These are phyloP conservation scores for Daedalea quercina DNA, from an alignment of 768 basidiomycete genomes.

Conservation along the genomic window DNA sequence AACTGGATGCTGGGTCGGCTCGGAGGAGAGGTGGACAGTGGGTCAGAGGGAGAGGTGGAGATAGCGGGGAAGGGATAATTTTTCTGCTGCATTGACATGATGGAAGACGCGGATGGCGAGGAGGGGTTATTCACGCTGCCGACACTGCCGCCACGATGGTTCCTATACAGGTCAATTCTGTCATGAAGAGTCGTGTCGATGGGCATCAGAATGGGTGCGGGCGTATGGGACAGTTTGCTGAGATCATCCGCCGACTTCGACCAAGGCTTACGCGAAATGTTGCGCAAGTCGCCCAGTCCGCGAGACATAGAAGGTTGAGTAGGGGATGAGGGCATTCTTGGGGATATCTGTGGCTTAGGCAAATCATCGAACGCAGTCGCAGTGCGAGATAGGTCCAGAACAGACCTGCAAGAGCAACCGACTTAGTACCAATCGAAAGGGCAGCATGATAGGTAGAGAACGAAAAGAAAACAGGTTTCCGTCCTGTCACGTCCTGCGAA, in stretches of 20 bases:
- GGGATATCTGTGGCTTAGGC: conserved; percentile 12
- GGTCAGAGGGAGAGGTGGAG: conserved; percentile 21
- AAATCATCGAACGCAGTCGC: conserved; percentile 33
- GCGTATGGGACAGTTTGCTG: conserved; percentile 38
- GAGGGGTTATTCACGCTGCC: conserved; percentile 17
- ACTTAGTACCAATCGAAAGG: too few species aligned
- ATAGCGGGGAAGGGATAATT: conserved; percentile 27
- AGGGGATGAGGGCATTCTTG: conserved; percentile 26
- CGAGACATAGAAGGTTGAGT: conserved; percentile 23
- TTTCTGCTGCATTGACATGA: conserved; percentile 6
- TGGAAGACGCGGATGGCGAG: conserved; percentile 16
- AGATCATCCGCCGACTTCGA: conserved; percentile 79
- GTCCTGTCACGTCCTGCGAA: too few species aligned
- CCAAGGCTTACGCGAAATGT: conserved; percentile 68
- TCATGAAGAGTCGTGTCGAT: conserved; percentile 49
- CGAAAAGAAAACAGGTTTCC: too few species aligned
- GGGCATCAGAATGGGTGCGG: conserved; percentile 26
- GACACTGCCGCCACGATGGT: conserved; percentile 47
- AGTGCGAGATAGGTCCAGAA: conserved; percentile 53
- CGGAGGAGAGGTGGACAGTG: conserved; percentile 27
- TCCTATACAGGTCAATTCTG: conserved; percentile 60
- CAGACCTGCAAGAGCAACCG: conserved; percentile 39
- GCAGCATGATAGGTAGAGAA: too few species aligned
- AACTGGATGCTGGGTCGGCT: conserved; percentile 11
- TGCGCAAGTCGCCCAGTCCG: conserved; percentile 60